These are phyloP conservation scores for Medicago truncatula DNA, from an alignment of 306 rosid genomes.

Conservation along the genomic window MtrunA17r5.0-ANR NC_053044.1:26940501-26941000, in stretches of 20 bases:
- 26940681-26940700: slow-evolving; percentile 89
- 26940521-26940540: too few relatives aligned
- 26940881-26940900: neutral
- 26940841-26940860: too few relatives aligned
- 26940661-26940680: slow-evolving; percentile 75
- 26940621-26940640: neutral
- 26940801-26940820: neutral
- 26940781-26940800: slow-evolving; percentile 59
- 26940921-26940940: slow-evolving; percentile 5
- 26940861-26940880: too few relatives aligned
- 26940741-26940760: slow-evolving; percentile 69
- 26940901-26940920: slow-evolving; percentile 1
- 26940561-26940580: too few relatives aligned
- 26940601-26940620: neutral
- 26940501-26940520: too few relatives aligned
- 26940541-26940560: too few relatives aligned
- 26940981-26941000: neutral
- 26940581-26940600: too few relatives aligned
- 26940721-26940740: slow-evolving; percentile 78
- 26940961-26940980: neutral
- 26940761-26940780: slow-evolving; percentile 58
- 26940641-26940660: slow-evolving; percentile 79
- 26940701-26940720: slow-evolving; percentile 88
- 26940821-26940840: too few relatives aligned
- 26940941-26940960: neutral